Percentiles rank a stretch among this genome's conserved stretches.
These are phyloP conservation scores for Colletotrichum trifolii DNA, from an alignment of 2,329 filamentous ascomycete species.

Conservation along the genomic window DNA sequence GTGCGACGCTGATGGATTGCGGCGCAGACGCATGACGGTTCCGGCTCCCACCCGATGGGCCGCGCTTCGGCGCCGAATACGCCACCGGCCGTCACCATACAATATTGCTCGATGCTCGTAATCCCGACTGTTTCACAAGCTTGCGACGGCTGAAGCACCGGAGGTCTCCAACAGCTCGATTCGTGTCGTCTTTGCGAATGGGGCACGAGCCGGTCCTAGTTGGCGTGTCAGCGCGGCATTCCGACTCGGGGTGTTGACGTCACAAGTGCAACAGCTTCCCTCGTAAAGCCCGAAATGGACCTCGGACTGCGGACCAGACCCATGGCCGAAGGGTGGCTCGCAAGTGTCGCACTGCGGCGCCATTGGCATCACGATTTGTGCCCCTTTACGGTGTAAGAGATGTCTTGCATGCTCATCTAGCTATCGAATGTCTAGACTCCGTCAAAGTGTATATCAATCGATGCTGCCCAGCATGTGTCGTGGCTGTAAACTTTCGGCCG, in stretches of 20 bases:
- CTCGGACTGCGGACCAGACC: constrained; percentile 12
- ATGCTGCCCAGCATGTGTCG: not conserved
- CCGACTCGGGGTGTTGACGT: constrained; percentile 22
- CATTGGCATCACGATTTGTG: constrained; percentile 8
- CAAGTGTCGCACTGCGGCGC: not conserved
- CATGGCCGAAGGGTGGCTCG: constrained; percentile 11
- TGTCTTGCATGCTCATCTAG: not conserved
- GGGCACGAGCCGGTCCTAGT: not conserved
- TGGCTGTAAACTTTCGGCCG: too few species aligned
- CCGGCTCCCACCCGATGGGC: too few species aligned
- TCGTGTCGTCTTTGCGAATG: too few species aligned
- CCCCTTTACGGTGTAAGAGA: not conserved
- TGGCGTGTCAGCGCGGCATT: constrained; percentile 4
- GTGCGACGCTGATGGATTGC: too few species aligned
- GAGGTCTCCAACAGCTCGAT: too few species aligned
- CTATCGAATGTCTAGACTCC: not conserved
- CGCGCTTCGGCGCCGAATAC: too few species aligned
- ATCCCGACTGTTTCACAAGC: not conserved
- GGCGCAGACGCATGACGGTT: too few species aligned
- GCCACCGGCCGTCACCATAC: too few species aligned
- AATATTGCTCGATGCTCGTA: too few species aligned
- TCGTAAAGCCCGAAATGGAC: constrained; percentile 25
- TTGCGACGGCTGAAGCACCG: too few species aligned
- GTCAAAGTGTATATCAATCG: not conserved
- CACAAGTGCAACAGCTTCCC: not conserved